Conservation (phyloP, 495 filamentous ascomycete species). For the Penicillium bialowiezense region DNA sequence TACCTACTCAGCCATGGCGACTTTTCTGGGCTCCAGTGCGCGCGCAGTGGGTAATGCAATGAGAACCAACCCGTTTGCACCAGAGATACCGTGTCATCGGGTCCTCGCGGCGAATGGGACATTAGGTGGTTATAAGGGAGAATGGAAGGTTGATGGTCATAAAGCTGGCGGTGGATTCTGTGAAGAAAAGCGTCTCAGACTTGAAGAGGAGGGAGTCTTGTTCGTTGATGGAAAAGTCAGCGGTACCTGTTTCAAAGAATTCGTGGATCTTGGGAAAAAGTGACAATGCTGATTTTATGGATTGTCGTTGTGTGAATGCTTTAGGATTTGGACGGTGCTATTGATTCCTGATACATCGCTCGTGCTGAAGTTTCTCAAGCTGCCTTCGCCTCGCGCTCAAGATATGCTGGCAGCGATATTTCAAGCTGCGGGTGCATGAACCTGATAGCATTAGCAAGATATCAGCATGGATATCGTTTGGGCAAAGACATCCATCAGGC, state of each 20-base stretch:
- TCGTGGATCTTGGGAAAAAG: conserved; percentile 22
- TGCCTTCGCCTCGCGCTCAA: too few relatives aligned
- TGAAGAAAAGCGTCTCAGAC: conserved; percentile 28
- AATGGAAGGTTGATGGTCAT: conserved; percentile 22
- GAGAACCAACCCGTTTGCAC: conserved; percentile 67
- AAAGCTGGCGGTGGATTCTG: conserved; percentile 21
- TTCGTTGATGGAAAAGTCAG: conserved; percentile 30
- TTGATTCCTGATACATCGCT: too few relatives aligned
- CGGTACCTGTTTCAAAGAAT: conserved; percentile 30
- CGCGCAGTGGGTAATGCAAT: conserved; percentile 79
- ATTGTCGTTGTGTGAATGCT: too few relatives aligned
- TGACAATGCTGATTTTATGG: background rate
- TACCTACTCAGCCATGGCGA: conserved; percentile 69
- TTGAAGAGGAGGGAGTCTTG: conserved; percentile 29
- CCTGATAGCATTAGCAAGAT: too few relatives aligned
- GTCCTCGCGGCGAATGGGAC: conserved; percentile 32
- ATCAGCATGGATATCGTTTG: too few relatives aligned
- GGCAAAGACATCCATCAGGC: too few relatives aligned
- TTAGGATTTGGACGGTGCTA: too few relatives aligned
- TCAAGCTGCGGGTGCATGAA: too few relatives aligned
- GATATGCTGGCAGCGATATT: too few relatives aligned
- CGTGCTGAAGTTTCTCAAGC: too few relatives aligned
- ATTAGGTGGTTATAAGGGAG: conserved; percentile 36
- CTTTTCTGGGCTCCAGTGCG: conserved; percentile 64
- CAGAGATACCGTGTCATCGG: conserved; percentile 53